Percentiles rank a stretch among this genome's conserved stretches.
phyloP scores from a whole-genome alignment of 306 rosid genomes.

The Citrullus colocynthis region DNA sequence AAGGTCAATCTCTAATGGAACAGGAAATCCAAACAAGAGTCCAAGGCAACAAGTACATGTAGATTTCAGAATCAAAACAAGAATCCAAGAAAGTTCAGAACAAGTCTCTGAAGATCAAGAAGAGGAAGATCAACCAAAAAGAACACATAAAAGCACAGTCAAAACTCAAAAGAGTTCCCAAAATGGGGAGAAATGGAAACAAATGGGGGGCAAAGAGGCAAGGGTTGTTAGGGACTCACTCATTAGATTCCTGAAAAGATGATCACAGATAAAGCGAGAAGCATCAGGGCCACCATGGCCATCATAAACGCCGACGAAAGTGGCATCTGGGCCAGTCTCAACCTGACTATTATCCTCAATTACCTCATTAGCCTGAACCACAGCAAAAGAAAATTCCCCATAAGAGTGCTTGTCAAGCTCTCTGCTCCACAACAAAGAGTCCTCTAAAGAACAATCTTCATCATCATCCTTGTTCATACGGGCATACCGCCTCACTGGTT shows the following conservation, averaged over 20 bases:
- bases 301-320: constrained; percentile 78
- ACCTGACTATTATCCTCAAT: constrained; percentile 82
- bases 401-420: constrained; percentile 55
- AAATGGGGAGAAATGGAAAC: not conserved
- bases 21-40: not conserved
- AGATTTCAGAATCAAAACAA: not conserved
- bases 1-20: not conserved
- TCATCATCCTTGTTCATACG: constrained; percentile 71
- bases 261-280: constrained; percentile 43
- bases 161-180: not conserved
- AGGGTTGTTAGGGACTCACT: constrained; percentile 30
- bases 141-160: not conserved
- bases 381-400: constrained; percentile 74
- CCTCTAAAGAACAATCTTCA: constrained; percentile 38
- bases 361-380: constrained; percentile 68
- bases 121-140: not conserved
- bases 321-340: constrained; percentile 51
- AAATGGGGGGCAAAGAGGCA: not conserved
- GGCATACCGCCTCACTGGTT: constrained; percentile 70
- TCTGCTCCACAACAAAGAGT: constrained; percentile 46
- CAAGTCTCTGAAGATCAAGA: not conserved
- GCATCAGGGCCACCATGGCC: constrained; percentile 87
- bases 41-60: not conserved
- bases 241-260: constrained; percentile 43
- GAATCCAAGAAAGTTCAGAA: constrained; percentile 1